Base-by-base conservation (phyloP, 441 rosid species). In the Pelargonium myrrhifolium region DNA sequence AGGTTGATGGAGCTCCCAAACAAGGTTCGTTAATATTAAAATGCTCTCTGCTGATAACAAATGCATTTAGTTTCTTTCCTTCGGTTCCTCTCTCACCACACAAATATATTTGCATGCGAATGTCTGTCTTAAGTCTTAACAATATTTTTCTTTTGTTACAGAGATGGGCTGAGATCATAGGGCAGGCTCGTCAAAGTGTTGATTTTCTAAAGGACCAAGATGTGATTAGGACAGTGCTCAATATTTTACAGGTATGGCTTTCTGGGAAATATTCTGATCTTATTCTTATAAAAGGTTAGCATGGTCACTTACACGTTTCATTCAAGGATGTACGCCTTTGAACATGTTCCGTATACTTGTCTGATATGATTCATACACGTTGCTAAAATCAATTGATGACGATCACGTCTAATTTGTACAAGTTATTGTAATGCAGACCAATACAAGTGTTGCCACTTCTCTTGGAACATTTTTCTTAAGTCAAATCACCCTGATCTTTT, bases 91-190 rank as follows among this genome's bases (percentile, higher is more conserved):
- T 64, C 15, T 28, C 43, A 31, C 2, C 45, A 17, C 66, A 17
- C 20, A 64, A n/a, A 39, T 20, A 24, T 14, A 62, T 11, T 14
- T n/a, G n/a, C 21, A n/a, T 6, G 40, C 37, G 7, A n/a, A 37
- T 61, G 42, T 28, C 42, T 61, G n/a, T n/a, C n/a, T n/a, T n/a
- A n/a, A n/a, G 49, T 43, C 11, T 61, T 31, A 2, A 9, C 42
- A 39, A 9, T 64, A 31, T 11, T 55, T 15, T 56, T 67, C 78
- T 74, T 68, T 67, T 53, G 11, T 18, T 82, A 82, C 83, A 96
- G 99, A 93, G 85, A 93, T 96, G 99, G 99, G 89, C 76, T 65
- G 97, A 96, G 76, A 96, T 93, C 68, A 91, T 96, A 62, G 93
- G 89, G 43, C 93, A 90, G 83, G 98, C 99, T 58, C 96, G 96